Evolutionary conservation across 768 basidiomycete genomes (phyloP), one percentile per base, ranked within the genome.

Genomic region (Tylopilus plumbeoviolaceoides): DNA sequence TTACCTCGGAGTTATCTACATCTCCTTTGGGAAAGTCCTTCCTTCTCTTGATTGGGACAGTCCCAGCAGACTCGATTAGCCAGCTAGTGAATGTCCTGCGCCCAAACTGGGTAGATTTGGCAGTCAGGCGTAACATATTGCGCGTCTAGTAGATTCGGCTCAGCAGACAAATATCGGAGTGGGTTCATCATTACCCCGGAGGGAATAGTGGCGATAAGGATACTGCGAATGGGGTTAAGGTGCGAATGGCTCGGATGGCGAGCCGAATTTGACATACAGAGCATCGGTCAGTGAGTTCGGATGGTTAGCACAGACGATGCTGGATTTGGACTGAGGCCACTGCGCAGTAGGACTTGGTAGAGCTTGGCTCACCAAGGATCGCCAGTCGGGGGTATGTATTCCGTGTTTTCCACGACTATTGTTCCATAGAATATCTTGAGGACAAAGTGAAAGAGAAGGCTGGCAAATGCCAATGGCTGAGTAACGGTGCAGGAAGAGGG

Each of bases 361-460:
- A 30, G 14, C 5, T 25, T 21, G 44, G 54, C 74, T 59, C 58
- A 89, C 91, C 87, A 90, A 59, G 92, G 88, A 49, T 75, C 71
- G 4, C 91, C 92, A 11, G 78, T 84, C 60, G 74, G 69, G 20
- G 91, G 89, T 47, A 95, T 82, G 47, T 81, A 70, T 43, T 90
- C 73, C 4, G 75, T 74, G 63, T 89, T 88, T 68, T 95, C 90
- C 15, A 95, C 78, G 23, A 94, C 88, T 51, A 95, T 91, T 10
- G 85, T 81, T 2, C 89, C 89, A 68, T 95, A 95, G 72, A 95
- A 95, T 56, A 93, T 89, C 66, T 89, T 89, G 62, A 95, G 82
- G 3, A 92, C 90, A 59, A 93, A 85, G 59, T 80, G 80, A 66
- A 90, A 91, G 27, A 91, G 73, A 17, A 83, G 64, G 33, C 88